A percentile compares a stretch with the other conserved stretches of the same genome.
Conservation (phyloP, 306 rosid genomes). For the Casuarina glauca region DNA sequence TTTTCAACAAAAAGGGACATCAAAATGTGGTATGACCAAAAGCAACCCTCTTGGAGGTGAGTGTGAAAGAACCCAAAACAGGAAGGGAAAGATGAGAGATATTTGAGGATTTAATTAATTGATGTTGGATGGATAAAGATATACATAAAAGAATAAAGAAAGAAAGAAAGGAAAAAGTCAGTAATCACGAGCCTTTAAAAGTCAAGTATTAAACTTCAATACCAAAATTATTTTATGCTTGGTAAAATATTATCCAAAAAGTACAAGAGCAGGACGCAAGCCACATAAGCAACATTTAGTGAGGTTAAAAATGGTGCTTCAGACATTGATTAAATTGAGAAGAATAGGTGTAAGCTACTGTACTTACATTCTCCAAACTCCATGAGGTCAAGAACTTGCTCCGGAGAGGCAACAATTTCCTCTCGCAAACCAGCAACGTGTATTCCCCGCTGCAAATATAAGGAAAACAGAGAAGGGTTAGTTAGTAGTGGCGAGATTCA, state of each 20-base stretch:
- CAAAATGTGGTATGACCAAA: slow-evolving; percentile 6
- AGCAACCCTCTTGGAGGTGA: slow-evolving; percentile 1
- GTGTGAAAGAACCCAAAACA: not conserved
- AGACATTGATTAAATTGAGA: not conserved
- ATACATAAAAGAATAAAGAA: not conserved
- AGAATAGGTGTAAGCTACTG: slow-evolving; percentile 1
- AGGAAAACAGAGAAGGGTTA: slow-evolving; percentile 24
- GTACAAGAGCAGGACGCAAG: slow-evolving; percentile 10
- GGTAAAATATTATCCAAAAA: slow-evolving; percentile 12
- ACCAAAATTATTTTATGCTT: not conserved
- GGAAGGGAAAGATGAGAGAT: not conserved
- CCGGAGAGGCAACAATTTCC: slow-evolving; percentile 91
- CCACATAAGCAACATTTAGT: slow-evolving; percentile 7
- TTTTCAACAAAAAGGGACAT: slow-evolving; percentile 5
- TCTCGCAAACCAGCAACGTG: slow-evolving; percentile 95
- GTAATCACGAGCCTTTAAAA: slow-evolving; percentile 13
- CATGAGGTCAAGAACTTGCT: slow-evolving; percentile 84
- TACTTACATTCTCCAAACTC: slow-evolving; percentile 83
- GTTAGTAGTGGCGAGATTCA: slow-evolving; percentile 13
- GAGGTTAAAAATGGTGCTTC: not conserved
- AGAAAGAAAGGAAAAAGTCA: not conserved
- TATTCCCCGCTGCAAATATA: slow-evolving; percentile 73
- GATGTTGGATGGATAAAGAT: not conserved
- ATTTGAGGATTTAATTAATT: not conserved
- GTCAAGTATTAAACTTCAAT: not conserved